phyloP scores from a whole-genome alignment of 495 filamentous ascomycete species.

The Trypethelium eluteriae region DNA sequence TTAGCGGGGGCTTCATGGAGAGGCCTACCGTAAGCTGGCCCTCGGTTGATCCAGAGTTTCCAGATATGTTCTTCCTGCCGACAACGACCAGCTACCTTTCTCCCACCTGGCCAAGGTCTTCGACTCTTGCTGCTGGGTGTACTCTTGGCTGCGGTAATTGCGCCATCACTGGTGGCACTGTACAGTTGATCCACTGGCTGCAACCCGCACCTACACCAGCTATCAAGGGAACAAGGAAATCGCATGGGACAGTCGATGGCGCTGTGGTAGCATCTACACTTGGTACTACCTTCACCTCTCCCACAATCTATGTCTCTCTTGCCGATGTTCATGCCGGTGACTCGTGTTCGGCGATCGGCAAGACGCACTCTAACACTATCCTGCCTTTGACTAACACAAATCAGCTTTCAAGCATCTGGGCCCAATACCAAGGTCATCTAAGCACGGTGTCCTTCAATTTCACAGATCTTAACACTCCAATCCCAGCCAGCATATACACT shows the following conservation, averaged over 20 bases:
- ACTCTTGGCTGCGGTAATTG: conserved; percentile 14
- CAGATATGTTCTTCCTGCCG: background rate
- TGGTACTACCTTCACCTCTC: conserved; percentile 12
- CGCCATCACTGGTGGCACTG: conserved; percentile 14
- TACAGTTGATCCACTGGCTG: conserved; percentile 9
- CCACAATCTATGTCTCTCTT: conserved; percentile 12
- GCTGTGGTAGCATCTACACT: background rate
- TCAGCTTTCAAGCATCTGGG: conserved; percentile 7
- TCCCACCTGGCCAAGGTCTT: conserved; percentile 11
- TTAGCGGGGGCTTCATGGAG: background rate
- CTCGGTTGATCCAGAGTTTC: background rate
- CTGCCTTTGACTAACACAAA: background rate
- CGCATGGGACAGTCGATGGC: background rate
- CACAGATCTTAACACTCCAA: conserved; percentile 4
- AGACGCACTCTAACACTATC: background rate
- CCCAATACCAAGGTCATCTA: background rate
- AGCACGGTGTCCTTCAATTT: conserved; percentile 11
- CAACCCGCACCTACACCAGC: background rate
- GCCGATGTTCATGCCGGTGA: conserved; percentile 1
- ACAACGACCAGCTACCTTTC: background rate
- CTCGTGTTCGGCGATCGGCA: background rate
- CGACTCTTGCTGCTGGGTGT: conserved; percentile 10
- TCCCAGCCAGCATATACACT: background rate
- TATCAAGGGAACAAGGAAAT: background rate
- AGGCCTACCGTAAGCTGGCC: too few relatives aligned